These are phyloP conservation scores for Rhododendron griersonianum DNA, from an alignment of 148 eudicot species.

Conservation along the genomic window DNA sequence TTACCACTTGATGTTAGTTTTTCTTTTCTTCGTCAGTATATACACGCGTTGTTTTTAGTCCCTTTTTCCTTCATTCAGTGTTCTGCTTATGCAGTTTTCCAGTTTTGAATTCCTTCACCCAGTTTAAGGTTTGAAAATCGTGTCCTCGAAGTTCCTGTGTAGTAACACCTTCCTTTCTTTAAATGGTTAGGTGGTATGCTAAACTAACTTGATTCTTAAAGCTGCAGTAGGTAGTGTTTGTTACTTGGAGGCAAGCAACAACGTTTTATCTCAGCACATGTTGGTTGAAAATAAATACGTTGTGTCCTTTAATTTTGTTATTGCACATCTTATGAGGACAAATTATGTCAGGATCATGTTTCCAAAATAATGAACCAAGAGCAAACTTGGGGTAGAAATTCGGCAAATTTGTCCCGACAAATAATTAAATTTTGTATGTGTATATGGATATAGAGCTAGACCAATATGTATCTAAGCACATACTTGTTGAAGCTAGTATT, in stretches of 20 bases:
- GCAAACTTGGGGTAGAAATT: too few species aligned
- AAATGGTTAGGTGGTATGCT: background rate
- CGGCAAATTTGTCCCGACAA: too few species aligned
- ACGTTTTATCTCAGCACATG: background rate
- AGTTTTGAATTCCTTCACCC: background rate
- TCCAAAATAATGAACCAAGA: conserved; percentile 1
- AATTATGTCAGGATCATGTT: background rate
- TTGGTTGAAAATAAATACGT: background rate
- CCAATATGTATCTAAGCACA: too few species aligned
- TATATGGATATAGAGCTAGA: too few species aligned
- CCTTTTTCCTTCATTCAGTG: background rate
- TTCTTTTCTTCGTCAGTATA: background rate
- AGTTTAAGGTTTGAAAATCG: background rate
- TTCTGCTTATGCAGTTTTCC: background rate
- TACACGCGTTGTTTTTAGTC: background rate
- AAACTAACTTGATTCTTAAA: background rate
- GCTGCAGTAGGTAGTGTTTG: background rate
- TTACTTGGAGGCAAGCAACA: background rate
- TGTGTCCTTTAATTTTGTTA: background rate
- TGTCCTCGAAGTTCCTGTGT: background rate
- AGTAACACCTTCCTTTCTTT: background rate
- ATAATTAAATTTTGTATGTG: too few species aligned
- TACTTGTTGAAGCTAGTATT: too few species aligned
- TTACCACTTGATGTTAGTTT: too few species aligned
- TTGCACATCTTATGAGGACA: background rate